Conservation (phyloP, 202 grass and related monocot genomes). For the Brachypodium distachyon region DNA sequence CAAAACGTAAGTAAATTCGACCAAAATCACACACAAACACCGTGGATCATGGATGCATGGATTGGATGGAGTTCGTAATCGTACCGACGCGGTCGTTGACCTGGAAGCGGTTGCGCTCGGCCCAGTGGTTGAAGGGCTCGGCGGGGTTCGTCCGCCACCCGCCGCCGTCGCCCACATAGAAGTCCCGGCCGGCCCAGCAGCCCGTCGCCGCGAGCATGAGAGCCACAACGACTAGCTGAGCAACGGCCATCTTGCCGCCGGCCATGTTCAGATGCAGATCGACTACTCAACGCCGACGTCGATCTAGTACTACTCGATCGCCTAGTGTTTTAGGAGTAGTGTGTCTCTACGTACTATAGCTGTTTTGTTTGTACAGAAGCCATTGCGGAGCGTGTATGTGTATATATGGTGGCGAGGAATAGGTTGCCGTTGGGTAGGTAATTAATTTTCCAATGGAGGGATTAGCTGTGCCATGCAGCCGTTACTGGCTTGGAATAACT, state of each 20-base stretch:
- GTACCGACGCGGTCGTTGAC: slow-evolving; percentile 71
- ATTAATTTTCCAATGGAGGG: too few species aligned
- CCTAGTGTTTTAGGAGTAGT: too few species aligned
- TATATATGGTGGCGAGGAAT: too few species aligned
- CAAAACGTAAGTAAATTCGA: too few species aligned
- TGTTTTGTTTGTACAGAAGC: too few species aligned
- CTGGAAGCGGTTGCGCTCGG: slow-evolving; percentile 67
- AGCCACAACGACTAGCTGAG: not conserved
- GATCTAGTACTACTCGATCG: too few species aligned
- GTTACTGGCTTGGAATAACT: too few species aligned
- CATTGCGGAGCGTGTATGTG: too few species aligned
- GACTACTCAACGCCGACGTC: not conserved
- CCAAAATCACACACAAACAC: not conserved
- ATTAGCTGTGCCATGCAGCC: too few species aligned
- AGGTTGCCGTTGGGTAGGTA: too few species aligned
- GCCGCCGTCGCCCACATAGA: slow-evolving; percentile 43
- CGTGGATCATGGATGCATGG: too few species aligned
- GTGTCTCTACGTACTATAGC: too few species aligned
- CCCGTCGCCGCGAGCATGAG: not conserved
- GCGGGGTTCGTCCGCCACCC: slow-evolving; percentile 51
- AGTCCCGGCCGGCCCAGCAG: slow-evolving; percentile 28
- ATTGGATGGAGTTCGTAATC: not conserved
- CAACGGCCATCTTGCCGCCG: not conserved
- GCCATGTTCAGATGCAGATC: not conserved
- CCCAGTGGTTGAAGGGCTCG: slow-evolving; percentile 55